Evolutionary conservation across 805 yeast genomes (phyloP), one percentile per base, ranked within the genome.

Genomic region (Suhomyces emberorum): DNA sequence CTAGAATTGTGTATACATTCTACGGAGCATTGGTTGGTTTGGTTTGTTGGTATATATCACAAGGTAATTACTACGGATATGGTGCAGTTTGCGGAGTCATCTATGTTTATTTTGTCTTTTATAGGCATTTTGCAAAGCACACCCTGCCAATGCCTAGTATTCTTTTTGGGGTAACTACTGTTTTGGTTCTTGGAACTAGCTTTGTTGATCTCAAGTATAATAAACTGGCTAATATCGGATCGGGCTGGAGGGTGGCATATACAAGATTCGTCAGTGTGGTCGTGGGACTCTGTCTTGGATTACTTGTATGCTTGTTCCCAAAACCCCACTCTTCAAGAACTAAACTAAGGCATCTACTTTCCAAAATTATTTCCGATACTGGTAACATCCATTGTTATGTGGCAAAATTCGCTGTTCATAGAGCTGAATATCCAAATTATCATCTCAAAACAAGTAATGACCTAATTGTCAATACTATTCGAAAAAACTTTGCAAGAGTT

Each of bases 31-130:
- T 61, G 5, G 22, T 50, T 11, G 67, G 65, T 1, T 42, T 57
- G 51, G 53, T 59, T 5, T 52, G 53, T 0, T 61, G 69, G 69
- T 63, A 63, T 36, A 57, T 63, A 15, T 55, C 63, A 2, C 39
- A 57, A 15, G 69, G 69, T 2, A 63, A 61, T 31, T 49, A 49
- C 24, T 63, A 59, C 36, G 67, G 67, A 0, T 58, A 46, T 39
- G 47, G 52, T 4, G 59, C 46, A 4, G 67, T 61, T 1, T 47
- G 56, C 9, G 59, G 54, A 3, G 45, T 61, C 4, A 28, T 58
- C 4, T 55, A 38, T 43, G 32, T 54, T 7, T 51, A 46, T 33
- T 34, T 55, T 16, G 19, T 45, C 2, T 61, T 39, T 37, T 59
- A 57, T 39, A 42, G 66, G 19, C 66, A 60, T 40, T 63, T 59